Evolutionary conservation across 73 alveolate species (phyloP).

Genomic region (Symbiodinium pilosum): DNA sequence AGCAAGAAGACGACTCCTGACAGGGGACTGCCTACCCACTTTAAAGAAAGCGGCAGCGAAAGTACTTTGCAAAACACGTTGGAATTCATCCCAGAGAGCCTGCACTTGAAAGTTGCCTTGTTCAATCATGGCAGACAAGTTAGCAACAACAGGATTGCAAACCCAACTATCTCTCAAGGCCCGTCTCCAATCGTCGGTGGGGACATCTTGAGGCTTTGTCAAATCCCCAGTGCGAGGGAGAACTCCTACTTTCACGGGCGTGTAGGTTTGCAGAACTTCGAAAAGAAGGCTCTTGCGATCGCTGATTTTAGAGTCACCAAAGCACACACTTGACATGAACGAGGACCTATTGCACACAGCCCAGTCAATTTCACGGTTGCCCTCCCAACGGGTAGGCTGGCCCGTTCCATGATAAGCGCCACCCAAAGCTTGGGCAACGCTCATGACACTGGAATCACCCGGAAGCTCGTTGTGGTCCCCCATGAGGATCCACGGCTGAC

Average conservation of each 20-base stretch:
- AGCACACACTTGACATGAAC: not conserved
- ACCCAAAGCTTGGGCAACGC: not conserved
- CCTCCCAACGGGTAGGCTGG: slow-evolving; percentile 15
- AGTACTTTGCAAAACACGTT: not conserved
- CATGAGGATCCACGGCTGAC: not conserved
- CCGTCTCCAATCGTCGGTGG: not conserved
- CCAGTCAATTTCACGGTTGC: not conserved
- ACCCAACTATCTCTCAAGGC: not conserved
- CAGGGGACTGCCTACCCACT: not conserved
- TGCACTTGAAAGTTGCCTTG: not conserved
- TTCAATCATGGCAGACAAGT: not conserved
- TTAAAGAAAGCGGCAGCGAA: not conserved
- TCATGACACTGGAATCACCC: not conserved
- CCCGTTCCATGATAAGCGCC: not conserved
- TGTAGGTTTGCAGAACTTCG: not conserved
- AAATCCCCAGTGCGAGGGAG: not conserved
- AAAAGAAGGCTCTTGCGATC: not conserved
- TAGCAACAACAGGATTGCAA: not conserved
- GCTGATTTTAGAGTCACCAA: not conserved
- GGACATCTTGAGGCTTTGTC: not conserved
- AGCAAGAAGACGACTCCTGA: not conserved
- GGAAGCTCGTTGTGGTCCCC: slow-evolving; percentile 1
- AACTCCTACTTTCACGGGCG: not conserved
- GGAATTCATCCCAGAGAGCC: slow-evolving; percentile 3
- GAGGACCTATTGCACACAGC: not conserved